Evolutionary conservation across 805 yeast species (phyloP).

Genomic region (Sungouiella thailandica): DNA sequence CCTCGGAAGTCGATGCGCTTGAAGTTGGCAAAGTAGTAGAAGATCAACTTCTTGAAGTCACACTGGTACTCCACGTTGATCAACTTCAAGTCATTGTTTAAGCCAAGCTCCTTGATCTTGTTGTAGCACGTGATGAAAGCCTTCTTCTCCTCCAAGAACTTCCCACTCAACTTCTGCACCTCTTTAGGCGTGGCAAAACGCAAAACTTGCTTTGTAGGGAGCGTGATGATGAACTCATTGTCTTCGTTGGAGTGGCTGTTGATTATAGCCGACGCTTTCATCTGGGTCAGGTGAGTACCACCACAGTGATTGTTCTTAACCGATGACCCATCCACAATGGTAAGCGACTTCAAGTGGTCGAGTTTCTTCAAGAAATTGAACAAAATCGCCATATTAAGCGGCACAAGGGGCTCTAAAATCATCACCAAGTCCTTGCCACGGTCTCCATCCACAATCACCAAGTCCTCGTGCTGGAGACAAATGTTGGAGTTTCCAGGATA

Average conservation of each 20-base stretch:
- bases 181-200: constrained; percentile 75
- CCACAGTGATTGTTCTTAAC: constrained; percentile 21
- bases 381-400: constrained; percentile 60
- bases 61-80: constrained; percentile 43
- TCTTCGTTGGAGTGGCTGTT: constrained; percentile 45
- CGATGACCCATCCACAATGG: constrained; percentile 24
- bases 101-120: constrained; percentile 43
- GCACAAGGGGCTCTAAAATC: constrained; percentile 62
- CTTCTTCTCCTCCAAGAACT: constrained; percentile 66
- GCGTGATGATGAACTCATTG: constrained; percentile 54
- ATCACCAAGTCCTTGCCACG: constrained; percentile 76
- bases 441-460: constrained; percentile 79
- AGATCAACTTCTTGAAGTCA: constrained; percentile 42
- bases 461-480: constrained; percentile 51
- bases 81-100: constrained; percentile 39
- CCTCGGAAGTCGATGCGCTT: constrained; percentile 41
- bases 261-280: constrained; percentile 32
- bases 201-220: constrained; percentile 74
- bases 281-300: constrained; percentile 36
- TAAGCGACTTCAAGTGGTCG: constrained; percentile 55
- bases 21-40: constrained; percentile 43
- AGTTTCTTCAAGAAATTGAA: constrained; percentile 71
- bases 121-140: constrained; percentile 61
- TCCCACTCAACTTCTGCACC: constrained; percentile 53
- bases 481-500: constrained; percentile 63